A percentile compares a stretch with the other conserved stretches of the same genome.
phyloP scores from a whole-genome alignment of 208 protist species.

The Ichthyophonus hoferi region DNA sequence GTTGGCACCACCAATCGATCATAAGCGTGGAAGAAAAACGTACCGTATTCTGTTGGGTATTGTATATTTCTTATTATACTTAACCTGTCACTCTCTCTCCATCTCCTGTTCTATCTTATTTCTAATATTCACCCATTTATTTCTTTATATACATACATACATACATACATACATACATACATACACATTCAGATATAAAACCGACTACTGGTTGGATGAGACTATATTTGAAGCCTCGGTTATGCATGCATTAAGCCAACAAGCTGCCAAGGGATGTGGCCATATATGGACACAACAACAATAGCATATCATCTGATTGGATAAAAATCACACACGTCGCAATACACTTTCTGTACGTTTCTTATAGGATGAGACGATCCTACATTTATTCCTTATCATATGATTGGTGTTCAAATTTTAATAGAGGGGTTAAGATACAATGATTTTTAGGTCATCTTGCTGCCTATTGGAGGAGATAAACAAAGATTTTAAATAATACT shows the following conservation, averaged over 20 bases:
- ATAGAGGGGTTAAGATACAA: too few relatives aligned
- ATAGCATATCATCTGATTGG: too few relatives aligned
- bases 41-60: neutral
- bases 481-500: too few relatives aligned
- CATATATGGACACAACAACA: constrained; percentile 7
- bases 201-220: constrained; percentile 30
- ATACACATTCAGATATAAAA: constrained; percentile 19
- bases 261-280: neutral
- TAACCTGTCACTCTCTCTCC: neutral
- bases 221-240: neutral
- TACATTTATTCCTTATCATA: too few relatives aligned
- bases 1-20: too few relatives aligned
- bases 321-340: too few relatives aligned
- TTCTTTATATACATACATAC: neutral
- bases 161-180: neutral
- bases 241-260: neutral
- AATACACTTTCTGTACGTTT: too few relatives aligned
- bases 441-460: too few relatives aligned
- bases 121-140: neutral
- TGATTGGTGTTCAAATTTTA: too few relatives aligned
- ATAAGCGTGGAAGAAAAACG: too few relatives aligned
- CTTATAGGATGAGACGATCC: too few relatives aligned
- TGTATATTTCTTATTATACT: neutral
- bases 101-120: neutral
- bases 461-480: too few relatives aligned